A percentile compares a stretch with the other conserved stretches of the same genome.
phyloP scores from a whole-genome alignment of 2,329 filamentous ascomycete genomes.

The Colletotrichum horii region DNA sequence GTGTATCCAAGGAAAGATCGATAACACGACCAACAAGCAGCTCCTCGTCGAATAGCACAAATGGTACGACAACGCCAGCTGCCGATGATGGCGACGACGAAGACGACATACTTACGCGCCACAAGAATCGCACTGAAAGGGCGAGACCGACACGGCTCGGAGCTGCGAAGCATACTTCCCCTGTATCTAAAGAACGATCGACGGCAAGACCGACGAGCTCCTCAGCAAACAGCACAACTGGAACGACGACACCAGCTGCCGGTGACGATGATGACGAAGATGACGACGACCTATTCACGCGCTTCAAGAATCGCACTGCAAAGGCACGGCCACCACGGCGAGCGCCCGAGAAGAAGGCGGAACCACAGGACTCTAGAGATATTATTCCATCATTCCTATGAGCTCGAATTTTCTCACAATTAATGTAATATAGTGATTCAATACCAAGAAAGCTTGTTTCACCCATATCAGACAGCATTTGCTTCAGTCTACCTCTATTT shows the following conservation, averaged over 20 bases:
- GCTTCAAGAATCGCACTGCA: slow-evolving; percentile 13
- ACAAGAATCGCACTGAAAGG: slow-evolving; percentile 12
- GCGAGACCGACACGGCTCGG: not conserved
- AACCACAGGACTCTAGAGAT: slow-evolving; percentile 21
- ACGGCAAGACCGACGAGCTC: not conserved
- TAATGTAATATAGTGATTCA: not conserved
- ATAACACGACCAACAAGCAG: not conserved
- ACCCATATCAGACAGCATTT: not conserved
- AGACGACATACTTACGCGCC: slow-evolving; percentile 11
- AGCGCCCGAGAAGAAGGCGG: not conserved
- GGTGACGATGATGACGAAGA: not conserved
- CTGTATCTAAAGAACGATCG: not conserved
- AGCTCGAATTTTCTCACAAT: not conserved
- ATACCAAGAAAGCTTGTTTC: not conserved
- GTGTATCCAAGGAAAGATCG: not conserved
- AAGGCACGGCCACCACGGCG: slow-evolving; percentile 26
- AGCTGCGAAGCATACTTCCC: not conserved
- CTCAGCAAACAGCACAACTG: slow-evolving; percentile 33
- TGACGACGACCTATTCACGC: slow-evolving; percentile 16
- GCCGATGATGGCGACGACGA: not conserved
- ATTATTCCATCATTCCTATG: slow-evolving; percentile 18
- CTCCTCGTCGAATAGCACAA: slow-evolving; percentile 33
- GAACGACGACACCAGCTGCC: not conserved
- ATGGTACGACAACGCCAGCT: not conserved
- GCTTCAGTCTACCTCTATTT: not conserved